Percentiles rank a stretch among this genome's conserved stretches.
Conservation (phyloP, 306 rosid genomes). For the Gastrolobium villosum region DNA sequence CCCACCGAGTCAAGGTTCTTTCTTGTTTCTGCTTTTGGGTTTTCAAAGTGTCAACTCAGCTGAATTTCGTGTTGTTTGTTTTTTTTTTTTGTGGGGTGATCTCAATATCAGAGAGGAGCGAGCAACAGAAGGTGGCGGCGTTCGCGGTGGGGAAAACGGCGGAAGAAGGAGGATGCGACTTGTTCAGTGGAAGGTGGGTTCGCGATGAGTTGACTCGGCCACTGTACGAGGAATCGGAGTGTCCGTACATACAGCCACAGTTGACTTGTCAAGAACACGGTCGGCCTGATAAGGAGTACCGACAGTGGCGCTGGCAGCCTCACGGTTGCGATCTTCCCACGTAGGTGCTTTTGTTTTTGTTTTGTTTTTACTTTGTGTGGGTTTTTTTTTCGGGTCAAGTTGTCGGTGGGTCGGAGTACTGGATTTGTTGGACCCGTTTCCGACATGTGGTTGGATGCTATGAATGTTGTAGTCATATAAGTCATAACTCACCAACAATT, state of each 20-base stretch:
- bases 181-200: constrained; percentile 84
- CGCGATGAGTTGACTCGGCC: constrained; percentile 80
- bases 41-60: background rate
- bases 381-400: constrained; percentile 2
- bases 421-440: background rate
- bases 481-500: background rate
- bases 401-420: constrained; percentile 39
- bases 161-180: constrained; percentile 59
- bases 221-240: constrained; percentile 87
- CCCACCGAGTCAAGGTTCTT: background rate
- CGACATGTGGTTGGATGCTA: background rate
- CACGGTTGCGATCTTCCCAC: constrained; percentile 84
- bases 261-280: constrained; percentile 90
- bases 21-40: background rate
- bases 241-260: constrained; percentile 98
- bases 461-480: background rate
- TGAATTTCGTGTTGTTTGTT: background rate
- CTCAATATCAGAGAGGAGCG: constrained; percentile 42
- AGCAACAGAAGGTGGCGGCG: constrained; percentile 47
- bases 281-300: constrained; percentile 75
- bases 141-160: constrained; percentile 54
- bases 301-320: constrained; percentile 90
- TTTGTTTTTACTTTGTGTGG: background rate
- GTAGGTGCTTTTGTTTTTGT: constrained; percentile 46
- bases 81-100: background rate